Conservation (phyloP, 768 basidiomycete species). For the Lyophyllum atratum region DNA sequence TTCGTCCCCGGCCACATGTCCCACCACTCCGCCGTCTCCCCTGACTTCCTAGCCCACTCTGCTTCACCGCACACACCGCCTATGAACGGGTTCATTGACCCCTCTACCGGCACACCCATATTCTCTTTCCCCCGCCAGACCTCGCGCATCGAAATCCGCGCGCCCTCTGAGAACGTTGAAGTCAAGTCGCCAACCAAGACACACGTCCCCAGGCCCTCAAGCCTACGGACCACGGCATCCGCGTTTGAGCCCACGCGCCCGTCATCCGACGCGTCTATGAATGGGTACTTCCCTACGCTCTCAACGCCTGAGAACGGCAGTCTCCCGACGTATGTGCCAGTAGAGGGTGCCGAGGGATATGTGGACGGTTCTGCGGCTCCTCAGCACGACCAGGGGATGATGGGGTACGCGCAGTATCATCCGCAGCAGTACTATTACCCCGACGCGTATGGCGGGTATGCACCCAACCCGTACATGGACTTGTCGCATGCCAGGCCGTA, state of each 20-base stretch:
- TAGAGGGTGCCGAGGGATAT: constrained; percentile 30
- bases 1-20: constrained; percentile 67
- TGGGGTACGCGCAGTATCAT: constrained; percentile 64
- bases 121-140: constrained; percentile 75
- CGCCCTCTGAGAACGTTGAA: constrained; percentile 39
- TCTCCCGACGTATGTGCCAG: constrained; percentile 31
- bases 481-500: constrained; percentile 66
- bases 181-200: constrained; percentile 27
- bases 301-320: constrained; percentile 9
- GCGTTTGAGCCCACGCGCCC: constrained; percentile 49
- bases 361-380: constrained; percentile 6
- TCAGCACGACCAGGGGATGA: constrained; percentile 35
- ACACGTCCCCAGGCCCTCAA: constrained; percentile 34
- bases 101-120: constrained; percentile 65
- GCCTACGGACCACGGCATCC: constrained; percentile 52
- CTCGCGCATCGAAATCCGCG: constrained; percentile 74
- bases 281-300: constrained; percentile 17
- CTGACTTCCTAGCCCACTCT: constrained; percentile 58
- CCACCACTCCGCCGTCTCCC: constrained; percentile 58
- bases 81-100: constrained; percentile 65
- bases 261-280: constrained; percentile 19
- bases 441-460: constrained; percentile 59
- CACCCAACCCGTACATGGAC: constrained; percentile 60
- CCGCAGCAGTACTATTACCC: constrained; percentile 72
- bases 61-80: constrained; percentile 64